phyloP scores from a whole-genome alignment of 164 flowering plant species.

The Taxillus chinensis region DNA sequence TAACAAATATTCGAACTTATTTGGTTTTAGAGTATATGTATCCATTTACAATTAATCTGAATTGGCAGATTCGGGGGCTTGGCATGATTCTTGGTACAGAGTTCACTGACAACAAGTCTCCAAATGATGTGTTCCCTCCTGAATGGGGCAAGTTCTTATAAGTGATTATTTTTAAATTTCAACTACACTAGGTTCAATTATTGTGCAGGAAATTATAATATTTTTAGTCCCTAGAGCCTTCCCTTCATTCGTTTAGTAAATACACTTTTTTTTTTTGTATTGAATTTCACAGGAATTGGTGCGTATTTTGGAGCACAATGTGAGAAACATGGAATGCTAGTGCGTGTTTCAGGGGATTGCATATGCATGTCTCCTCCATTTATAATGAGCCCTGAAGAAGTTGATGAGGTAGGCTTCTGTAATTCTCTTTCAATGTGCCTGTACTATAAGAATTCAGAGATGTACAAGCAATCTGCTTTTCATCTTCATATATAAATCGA shows the following conservation, averaged over 20 bases:
- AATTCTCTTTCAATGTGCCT: neutral
- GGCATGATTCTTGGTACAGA: slow-evolving; percentile 92
- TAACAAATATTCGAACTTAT: too few species aligned
- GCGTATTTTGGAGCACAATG: slow-evolving; percentile 87
- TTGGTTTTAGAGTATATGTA: too few species aligned
- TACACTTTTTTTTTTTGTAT: too few species aligned
- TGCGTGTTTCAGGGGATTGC: slow-evolving; percentile 85
- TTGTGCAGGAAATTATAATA: too few species aligned
- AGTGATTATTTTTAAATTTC: neutral
- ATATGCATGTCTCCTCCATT: slow-evolving; percentile 93
- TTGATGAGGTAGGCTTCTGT: slow-evolving; percentile 48
- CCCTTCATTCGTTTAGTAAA: too few species aligned
- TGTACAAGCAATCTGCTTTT: too few species aligned
- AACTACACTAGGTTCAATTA: too few species aligned
- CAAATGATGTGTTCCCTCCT: slow-evolving; percentile 81
- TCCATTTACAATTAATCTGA: neutral
- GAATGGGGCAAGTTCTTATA: slow-evolving; percentile 72
- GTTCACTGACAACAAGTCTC: slow-evolving; percentile 87
- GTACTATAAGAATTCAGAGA: too few species aligned
- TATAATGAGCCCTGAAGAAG: slow-evolving; percentile 55
- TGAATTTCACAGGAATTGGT: slow-evolving; percentile 47
- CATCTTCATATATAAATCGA: too few species aligned
- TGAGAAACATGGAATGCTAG: slow-evolving; percentile 80
- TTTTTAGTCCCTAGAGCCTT: too few species aligned
- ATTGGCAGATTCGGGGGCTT: slow-evolving; percentile 80